These are phyloP conservation scores for Skeletonema menzelii DNA, from an alignment of 108 stramenopile genomes.

Conservation along the genomic window DNA sequence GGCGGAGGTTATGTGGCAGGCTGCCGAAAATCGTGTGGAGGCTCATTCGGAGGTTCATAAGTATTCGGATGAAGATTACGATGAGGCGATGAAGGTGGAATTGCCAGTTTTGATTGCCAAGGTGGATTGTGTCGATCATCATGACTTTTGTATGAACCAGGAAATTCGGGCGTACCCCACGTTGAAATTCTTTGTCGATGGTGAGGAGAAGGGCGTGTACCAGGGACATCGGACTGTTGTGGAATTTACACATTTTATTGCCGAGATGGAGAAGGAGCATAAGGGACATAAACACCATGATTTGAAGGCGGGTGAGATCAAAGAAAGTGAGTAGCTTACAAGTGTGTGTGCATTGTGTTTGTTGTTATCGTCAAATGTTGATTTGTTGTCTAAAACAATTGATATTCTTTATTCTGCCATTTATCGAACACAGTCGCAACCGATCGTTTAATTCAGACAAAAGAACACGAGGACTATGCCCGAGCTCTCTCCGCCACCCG, in stretches of 20 bases:
- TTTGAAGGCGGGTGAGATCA: conserved; percentile 33
- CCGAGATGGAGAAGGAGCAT: conserved; percentile 64
- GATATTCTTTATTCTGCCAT: neutral
- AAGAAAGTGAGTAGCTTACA: conserved; percentile 25
- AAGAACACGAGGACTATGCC: conserved; percentile 40
- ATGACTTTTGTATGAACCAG: conserved; percentile 68
- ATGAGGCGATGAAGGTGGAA: conserved; percentile 61
- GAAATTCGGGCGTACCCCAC: conserved; percentile 92
- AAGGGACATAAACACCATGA: conserved; percentile 45
- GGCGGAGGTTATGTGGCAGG: conserved; percentile 78
- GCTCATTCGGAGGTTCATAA: conserved; percentile 28
- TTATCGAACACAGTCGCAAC: conserved; percentile 24
- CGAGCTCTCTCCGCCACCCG: conserved; percentile 35
- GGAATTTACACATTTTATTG: conserved; percentile 73
- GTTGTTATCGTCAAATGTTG: neutral
- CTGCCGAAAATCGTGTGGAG: conserved; percentile 50
- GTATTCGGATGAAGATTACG: conserved; percentile 65
- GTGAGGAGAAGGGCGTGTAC: conserved; percentile 75
- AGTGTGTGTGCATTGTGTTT: neutral
- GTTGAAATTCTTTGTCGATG: conserved; percentile 83
- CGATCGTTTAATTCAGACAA: conserved; percentile 21
- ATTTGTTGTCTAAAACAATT: neutral
- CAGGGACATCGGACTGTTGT: conserved; percentile 77
- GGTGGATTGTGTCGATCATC: conserved; percentile 89
- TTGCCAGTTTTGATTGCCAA: conserved; percentile 81